phyloP scores from a whole-genome alignment of 1,139 yeast genomes.

The Protomyces arabidopsidicola region DNA sequence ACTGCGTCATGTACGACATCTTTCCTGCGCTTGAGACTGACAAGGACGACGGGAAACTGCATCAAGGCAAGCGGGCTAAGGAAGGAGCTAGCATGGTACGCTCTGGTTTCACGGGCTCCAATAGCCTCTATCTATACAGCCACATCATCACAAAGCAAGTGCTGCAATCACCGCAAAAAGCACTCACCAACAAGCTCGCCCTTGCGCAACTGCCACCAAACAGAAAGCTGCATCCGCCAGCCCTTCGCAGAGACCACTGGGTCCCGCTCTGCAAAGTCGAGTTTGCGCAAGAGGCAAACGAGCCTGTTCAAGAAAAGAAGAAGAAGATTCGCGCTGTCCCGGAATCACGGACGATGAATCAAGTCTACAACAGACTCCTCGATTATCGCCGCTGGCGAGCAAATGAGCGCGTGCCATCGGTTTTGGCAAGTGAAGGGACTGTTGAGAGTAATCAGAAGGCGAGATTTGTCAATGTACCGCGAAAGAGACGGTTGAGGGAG shows the following conservation, averaged over 20 bases:
- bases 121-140: slow-evolving; percentile 7
- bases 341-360: slow-evolving; percentile 2
- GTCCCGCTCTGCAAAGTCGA: slow-evolving; percentile 14
- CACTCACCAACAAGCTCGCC: background rate
- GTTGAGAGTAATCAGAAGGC: background rate
- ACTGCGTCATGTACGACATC: background rate
- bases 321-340: background rate
- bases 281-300: background rate
- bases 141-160: slow-evolving; percentile 17
- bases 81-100: background rate
- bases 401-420: slow-evolving; percentile 14
- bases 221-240: slow-evolving; percentile 16
- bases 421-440: background rate
- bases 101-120: slow-evolving; percentile 5
- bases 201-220: slow-evolving; percentile 22
- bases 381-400: slow-evolving; percentile 17
- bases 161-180: slow-evolving; percentile 4
- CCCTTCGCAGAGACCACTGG: slow-evolving; percentile 23
- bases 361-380: slow-evolving; percentile 16
- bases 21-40: background rate
- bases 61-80: too few relatives aligned
- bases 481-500: slow-evolving; percentile 9
- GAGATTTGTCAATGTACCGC: background rate
- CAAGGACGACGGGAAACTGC: background rate
- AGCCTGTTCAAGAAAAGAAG: background rate